phyloP scores from a whole-genome alignment of 148 eudicot species.

The Chenopodium quinoa region DNA sequence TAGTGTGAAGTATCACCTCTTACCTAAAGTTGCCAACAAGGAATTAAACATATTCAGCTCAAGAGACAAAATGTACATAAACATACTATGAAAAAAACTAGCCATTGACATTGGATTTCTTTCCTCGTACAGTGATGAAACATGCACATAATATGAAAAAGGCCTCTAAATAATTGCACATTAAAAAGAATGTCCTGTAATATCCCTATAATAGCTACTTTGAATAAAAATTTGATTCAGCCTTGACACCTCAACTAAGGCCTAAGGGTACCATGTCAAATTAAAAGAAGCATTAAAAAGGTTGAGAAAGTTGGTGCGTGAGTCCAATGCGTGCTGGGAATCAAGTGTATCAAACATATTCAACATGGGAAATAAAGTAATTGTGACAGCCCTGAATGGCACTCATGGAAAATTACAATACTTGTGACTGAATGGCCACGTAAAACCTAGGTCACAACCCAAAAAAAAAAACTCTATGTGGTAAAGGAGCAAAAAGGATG shows the following conservation, averaged over 20 bases:
- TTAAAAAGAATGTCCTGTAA: background rate
- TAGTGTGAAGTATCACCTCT: slow-evolving; percentile 96
- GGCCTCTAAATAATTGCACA: background rate
- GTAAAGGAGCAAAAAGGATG: background rate
- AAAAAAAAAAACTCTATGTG: background rate
- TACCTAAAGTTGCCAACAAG: slow-evolving; percentile 42
- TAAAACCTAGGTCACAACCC: background rate
- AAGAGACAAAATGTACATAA: background rate
- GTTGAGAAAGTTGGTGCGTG: background rate
- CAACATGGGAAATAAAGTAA: slow-evolving; percentile 2
- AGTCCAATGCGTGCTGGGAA: background rate
- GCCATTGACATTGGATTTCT: background rate
- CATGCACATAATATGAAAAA: background rate
- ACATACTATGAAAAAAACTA: background rate
- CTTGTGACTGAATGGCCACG: background rate
- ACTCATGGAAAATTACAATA: background rate
- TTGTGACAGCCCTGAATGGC: background rate
- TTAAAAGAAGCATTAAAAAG: background rate
- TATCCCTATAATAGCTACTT: background rate
- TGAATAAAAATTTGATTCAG: background rate
- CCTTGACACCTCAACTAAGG: background rate
- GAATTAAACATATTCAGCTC: slow-evolving; percentile 3
- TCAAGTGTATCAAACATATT: background rate
- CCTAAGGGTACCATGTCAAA: background rate
- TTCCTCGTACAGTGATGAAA: background rate